Base-by-base conservation (phyloP, 2,329 filamentous ascomycete genomes). In the Cryphonectria naterciae region DNA sequence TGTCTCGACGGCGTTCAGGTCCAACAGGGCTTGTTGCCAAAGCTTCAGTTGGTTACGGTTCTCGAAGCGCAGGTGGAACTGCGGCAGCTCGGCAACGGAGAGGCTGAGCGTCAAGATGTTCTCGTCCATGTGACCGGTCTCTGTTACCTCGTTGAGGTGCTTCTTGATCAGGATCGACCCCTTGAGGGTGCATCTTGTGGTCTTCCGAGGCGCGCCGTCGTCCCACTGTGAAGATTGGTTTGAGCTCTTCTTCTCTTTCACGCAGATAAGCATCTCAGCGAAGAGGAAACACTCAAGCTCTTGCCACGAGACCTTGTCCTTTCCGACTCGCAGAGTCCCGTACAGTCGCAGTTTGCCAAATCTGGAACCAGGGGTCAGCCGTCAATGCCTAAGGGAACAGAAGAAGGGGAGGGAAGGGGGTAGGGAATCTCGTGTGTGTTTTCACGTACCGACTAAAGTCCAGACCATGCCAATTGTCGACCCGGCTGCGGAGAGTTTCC, bases 111-210 rank as follows among this genome's bases (percentile, higher is more conserved):
- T 97, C 68, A 99, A 85, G 70, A 98, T 86, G 66, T 94, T 91
- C 74, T 97, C 93, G 75, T 97, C 95, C 80, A 84, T 85, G 71
- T 79, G 84, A 68, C 88, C 88, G 8, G 87, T 89, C 79, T 98
- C 94, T 25, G 84, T 83, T 35, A 98, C 94, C 75, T 96, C 93
- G 78, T 96, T 97, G 60, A 99, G 86, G 79, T 99, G 96, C 84
- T 97, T 98, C 84, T 97, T 98, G 81, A 99, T 98, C 73, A 99
- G 85, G 75, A 99, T 99, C 0, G 96, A 98, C 25, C 96, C 96
- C 82, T 99, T 99, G 58, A 99, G 85, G 0, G 95, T 97, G 84
- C 92, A 98, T 74, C 93, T 89, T 3, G 90, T 89, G 13, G 88
- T 85, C 79, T 92, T 95, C 69, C 87, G 86, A 32, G 86, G 87